Base-by-base conservation (phyloP, 2,329 filamentous ascomycete genomes). In the Pezicula rhizophila region DNA sequence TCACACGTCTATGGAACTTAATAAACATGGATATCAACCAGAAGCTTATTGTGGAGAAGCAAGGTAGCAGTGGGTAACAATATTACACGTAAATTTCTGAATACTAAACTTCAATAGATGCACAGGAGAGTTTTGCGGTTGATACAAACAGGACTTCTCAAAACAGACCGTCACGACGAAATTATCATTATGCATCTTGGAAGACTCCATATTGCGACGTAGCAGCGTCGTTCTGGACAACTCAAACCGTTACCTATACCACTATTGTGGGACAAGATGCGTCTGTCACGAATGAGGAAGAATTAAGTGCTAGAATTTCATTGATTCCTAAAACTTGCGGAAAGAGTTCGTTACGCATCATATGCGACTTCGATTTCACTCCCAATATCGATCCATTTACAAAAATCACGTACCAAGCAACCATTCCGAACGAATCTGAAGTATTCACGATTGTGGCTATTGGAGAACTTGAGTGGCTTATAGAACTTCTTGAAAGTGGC, bases 371-470 rank as follows among this genome's bases (percentile, higher is more conserved):
- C 20, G 49, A 54, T 42, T 49, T 56, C 35, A 35, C 11, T 46
- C 47, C 53, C 38, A 31, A 42, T 10, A 48, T 46, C 23, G 23
- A 52, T 45, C 51, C 44, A 38, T 23, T 37, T 11, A 35, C 45
- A 43, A 51, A n/a, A 23, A 46, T 56, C 39, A 51, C 52, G 17
- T 56, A 54, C 35, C 49, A 52, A 38, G 42, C 52, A 46, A 46
- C 51, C 34, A 46, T 52, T 18, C 52, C 49, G 26, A 54, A 52
- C 44, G 28, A 43, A 23, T 50, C 48, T 23, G 48, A 50, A 39
- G 39, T 50, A 25, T 50, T 50, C 23, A 28, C 20, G 12, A 47
- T 50, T 43, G 39, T 44, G n/a, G 39, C 11, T 34, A 39, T 7
- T 37, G 48, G 48, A 8, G 43, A 50, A 25, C 18, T 50, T 25